Percentiles rank a stretch among this genome's conserved stretches.
phyloP scores from a whole-genome alignment of 345 rosid species.

The Cardamine occulta region DNA sequence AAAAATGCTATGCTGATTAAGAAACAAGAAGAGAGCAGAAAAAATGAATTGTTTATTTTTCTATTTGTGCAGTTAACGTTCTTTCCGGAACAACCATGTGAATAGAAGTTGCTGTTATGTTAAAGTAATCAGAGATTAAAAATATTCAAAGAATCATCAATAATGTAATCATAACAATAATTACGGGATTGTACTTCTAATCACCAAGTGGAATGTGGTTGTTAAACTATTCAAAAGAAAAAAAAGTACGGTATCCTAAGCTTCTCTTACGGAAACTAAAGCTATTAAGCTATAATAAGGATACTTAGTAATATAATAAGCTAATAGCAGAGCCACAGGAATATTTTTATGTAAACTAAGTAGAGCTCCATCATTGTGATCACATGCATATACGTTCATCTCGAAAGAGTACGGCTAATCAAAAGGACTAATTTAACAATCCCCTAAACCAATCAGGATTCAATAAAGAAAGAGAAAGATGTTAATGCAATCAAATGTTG shows the following conservation, averaged over 20 bases:
- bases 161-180: conserved; percentile 22
- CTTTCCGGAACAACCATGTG: conserved; percentile 39
- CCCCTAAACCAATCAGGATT: conserved; percentile 15
- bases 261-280: conserved; percentile 37
- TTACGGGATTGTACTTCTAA: conserved; percentile 40
- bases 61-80: conserved; percentile 10
- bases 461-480: conserved; percentile 2
- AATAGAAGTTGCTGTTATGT: conserved; percentile 10
- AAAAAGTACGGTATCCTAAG: conserved; percentile 46
- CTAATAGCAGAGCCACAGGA: conserved; percentile 8
- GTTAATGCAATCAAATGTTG: conserved; percentile 21
- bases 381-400: conserved; percentile 44
- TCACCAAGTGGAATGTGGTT: conserved; percentile 37
- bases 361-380: conserved; percentile 28
- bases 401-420: conserved; percentile 37
- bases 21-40: neutral
- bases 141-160: neutral
- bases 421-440: conserved; percentile 16
- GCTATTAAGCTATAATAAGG: conserved; percentile 3
- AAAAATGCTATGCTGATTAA: conserved; percentile 4
- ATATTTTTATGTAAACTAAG: conserved; percentile 15
- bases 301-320: conserved; percentile 23
- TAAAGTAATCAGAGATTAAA: conserved; percentile 23
- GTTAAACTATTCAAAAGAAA: conserved; percentile 27
- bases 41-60: conserved; percentile 24